These are phyloP conservation scores for Clavaria fumosa DNA, from an alignment of 768 basidiomycete genomes.

Conservation along the genomic window DNA sequence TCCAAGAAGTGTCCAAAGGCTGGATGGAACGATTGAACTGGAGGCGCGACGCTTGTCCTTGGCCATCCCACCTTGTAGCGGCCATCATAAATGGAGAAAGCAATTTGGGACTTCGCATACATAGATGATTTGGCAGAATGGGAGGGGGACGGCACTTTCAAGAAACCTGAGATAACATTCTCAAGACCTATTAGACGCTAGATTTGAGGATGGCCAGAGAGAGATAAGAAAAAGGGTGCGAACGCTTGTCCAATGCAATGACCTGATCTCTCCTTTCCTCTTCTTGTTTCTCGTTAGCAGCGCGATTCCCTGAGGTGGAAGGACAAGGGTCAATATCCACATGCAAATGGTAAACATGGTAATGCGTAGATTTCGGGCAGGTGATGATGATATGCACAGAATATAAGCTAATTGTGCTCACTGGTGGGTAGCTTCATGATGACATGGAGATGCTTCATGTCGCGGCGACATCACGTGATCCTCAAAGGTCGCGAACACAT, in stretches of 20 bases:
- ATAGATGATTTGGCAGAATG: not conserved
- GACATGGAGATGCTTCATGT: too few relatives aligned
- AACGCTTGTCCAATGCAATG: not conserved
- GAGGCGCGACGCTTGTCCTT: conserved; percentile 11
- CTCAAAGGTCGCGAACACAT: too few relatives aligned
- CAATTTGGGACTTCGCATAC: not conserved
- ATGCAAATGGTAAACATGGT: too few relatives aligned
- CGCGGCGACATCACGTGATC: too few relatives aligned
- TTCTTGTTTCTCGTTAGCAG: not conserved
- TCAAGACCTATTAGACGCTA: not conserved
- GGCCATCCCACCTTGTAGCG: conserved; percentile 11
- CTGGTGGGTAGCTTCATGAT: too few relatives aligned
- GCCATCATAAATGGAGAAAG: conserved; percentile 12
- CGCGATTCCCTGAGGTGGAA: not conserved
- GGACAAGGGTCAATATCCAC: too few relatives aligned
- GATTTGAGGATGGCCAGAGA: not conserved
- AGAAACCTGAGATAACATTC: not conserved
- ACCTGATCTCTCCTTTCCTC: not conserved
- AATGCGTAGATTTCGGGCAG: too few relatives aligned
- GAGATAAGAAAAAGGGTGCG: not conserved
- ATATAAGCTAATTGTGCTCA: too few relatives aligned
- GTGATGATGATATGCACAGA: too few relatives aligned
- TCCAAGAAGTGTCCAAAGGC: conserved; percentile 14
- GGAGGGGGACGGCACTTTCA: not conserved
- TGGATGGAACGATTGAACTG: conserved; percentile 15